phyloP scores from a whole-genome alignment of 192 early-diverging fungal genomes.

The Dissophora globulifera region DNA sequence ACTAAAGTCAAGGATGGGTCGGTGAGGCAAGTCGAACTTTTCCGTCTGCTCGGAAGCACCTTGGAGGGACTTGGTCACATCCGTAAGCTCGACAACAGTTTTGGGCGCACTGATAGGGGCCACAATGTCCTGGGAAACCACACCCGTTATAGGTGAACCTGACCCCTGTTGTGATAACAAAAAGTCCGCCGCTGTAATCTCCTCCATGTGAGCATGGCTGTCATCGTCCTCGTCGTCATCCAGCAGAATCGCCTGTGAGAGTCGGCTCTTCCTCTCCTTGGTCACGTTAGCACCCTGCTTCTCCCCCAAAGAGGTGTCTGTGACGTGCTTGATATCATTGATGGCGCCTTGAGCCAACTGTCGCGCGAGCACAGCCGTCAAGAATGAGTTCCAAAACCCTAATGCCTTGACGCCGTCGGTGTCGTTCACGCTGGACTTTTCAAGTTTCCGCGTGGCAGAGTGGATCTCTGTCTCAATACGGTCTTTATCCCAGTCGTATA shows the following conservation, averaged over 20 bases:
- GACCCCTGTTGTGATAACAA: not conserved
- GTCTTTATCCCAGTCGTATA: slow-evolving; percentile 46
- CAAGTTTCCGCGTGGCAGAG: slow-evolving; percentile 50
- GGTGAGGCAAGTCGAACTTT: not conserved
- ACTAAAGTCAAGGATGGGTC: slow-evolving; percentile 13
- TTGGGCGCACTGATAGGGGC: too few relatives aligned
- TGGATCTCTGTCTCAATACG: slow-evolving; percentile 36
- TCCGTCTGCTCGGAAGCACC: too few relatives aligned
- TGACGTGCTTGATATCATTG: too few relatives aligned
- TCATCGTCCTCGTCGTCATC: slow-evolving; percentile 55
- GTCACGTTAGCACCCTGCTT: too few relatives aligned
- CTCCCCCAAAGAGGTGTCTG: too few relatives aligned
- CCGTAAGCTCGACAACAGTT: too few relatives aligned
- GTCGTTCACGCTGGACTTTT: slow-evolving; percentile 59
- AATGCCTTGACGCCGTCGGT: slow-evolving; percentile 36
- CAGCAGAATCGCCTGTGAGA: slow-evolving; percentile 13
- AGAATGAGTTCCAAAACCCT: slow-evolving; percentile 51
- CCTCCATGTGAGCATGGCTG: not conserved
- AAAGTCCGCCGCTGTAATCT: not conserved
- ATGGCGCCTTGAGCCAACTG: not conserved
- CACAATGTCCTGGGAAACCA: too few relatives aligned
- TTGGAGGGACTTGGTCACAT: too few relatives aligned
- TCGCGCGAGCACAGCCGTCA: slow-evolving; percentile 41
- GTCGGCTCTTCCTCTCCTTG: slow-evolving; percentile 16
- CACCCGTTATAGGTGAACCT: too few relatives aligned